Percentiles rank a stretch among this genome's conserved stretches.
Conservation (phyloP, 371 early-diverging fungal genomes). For the Paramicrosporidium saccamoebae region DNA sequence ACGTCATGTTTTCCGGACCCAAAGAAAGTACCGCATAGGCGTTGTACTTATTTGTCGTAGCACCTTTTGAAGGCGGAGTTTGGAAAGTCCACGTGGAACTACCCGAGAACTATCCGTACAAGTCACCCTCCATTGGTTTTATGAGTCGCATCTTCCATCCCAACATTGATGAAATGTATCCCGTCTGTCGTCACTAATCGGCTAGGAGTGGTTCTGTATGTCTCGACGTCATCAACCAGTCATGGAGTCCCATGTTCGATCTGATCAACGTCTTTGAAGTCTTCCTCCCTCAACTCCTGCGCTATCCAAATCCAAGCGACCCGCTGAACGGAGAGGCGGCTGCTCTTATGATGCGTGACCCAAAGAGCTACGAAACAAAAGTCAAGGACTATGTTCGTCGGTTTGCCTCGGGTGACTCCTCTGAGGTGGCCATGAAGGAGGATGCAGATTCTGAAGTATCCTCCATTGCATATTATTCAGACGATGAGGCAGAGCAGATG, state of each 20-base stretch:
- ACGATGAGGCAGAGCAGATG: not conserved
- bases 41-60: slow-evolving; percentile 8
- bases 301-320: slow-evolving; percentile 96
- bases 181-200: slow-evolving; percentile 1
- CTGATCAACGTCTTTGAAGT: slow-evolving; percentile 95
- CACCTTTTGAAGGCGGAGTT: slow-evolving; percentile 71
- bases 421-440: too few relatives aligned
- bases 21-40: slow-evolving; percentile 30
- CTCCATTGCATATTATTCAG: too few relatives aligned
- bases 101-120: slow-evolving; percentile 96
- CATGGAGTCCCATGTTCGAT: slow-evolving; percentile 98
- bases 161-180: slow-evolving; percentile 90
- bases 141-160: slow-evolving; percentile 98
- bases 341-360: slow-evolving; percentile 74
- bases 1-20: slow-evolving; percentile 71
- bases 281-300: slow-evolving; percentile 84
- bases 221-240: slow-evolving; percentile 96
- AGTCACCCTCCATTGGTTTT: slow-evolving; percentile 96
- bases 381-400: slow-evolving; percentile 23
- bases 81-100: slow-evolving; percentile 95
- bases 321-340: slow-evolving; percentile 99
- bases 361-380: slow-evolving; percentile 57
- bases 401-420: too few relatives aligned
- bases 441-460: too few relatives aligned
- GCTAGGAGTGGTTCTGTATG: slow-evolving; percentile 86